Evolutionary conservation across 2,329 filamentous ascomycete species (phyloP).

Genomic region (Cladobotryum protrusum): DNA sequence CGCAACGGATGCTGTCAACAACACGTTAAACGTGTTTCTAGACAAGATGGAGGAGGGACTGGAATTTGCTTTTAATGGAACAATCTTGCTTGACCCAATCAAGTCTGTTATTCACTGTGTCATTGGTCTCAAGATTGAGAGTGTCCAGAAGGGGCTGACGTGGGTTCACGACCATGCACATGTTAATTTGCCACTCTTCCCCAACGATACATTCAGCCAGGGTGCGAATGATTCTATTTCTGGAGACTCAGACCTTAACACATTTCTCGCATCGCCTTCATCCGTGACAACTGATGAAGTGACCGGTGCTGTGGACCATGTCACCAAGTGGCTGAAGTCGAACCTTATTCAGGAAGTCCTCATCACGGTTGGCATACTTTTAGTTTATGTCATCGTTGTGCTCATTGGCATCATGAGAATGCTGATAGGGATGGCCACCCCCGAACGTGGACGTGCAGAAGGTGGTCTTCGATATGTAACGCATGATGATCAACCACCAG

Average conservation of each 20-base stretch:
- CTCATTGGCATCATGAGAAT: constrained; percentile 67
- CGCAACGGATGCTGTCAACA: constrained; percentile 74
- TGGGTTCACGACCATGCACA: constrained; percentile 89
- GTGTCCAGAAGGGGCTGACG: constrained; percentile 80
- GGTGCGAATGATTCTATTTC: constrained; percentile 60
- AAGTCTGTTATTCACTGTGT: constrained; percentile 77
- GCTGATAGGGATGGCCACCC: constrained; percentile 51
- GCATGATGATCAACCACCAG: constrained; percentile 22
- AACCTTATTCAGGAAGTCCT: constrained; percentile 71
- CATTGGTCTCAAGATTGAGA: constrained; percentile 78
- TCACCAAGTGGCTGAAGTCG: constrained; percentile 60
- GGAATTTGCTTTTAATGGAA: constrained; percentile 73
- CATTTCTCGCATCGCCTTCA: constrained; percentile 72
- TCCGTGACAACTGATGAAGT: constrained; percentile 74
- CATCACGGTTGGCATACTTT: constrained; percentile 67
- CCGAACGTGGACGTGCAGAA: constrained; percentile 49
- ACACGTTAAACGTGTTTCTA: constrained; percentile 78
- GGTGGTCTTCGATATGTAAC: constrained; percentile 43
- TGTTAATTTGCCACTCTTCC: constrained; percentile 70
- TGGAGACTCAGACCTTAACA: constrained; percentile 54
- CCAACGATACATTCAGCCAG: constrained; percentile 74
- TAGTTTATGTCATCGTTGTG: constrained; percentile 72
- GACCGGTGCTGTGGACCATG: constrained; percentile 64
- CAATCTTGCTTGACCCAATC: constrained; percentile 71
- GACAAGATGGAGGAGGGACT: constrained; percentile 69